phyloP scores from a whole-genome alignment of 1,284 basidiomycete genomes.

The Neolentinus lepideus region DNA sequence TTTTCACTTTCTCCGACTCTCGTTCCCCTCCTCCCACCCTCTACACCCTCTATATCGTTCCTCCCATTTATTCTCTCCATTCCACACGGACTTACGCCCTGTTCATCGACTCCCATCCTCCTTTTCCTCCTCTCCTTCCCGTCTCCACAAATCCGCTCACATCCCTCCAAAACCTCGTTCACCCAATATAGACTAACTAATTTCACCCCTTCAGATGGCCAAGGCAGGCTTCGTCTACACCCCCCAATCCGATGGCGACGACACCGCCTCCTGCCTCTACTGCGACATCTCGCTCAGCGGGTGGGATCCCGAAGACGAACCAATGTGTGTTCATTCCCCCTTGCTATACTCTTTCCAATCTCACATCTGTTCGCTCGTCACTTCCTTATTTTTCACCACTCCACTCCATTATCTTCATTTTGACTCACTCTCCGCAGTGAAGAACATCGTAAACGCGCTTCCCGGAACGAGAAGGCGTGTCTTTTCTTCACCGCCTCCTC shows the following conservation, averaged over 20 bases:
- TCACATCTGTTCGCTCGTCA: too few species aligned
- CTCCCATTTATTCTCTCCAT: neutral
- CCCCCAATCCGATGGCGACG: constrained; percentile 55
- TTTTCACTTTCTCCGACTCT: too few species aligned
- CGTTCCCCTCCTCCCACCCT: too few species aligned
- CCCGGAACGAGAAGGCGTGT: constrained; percentile 37
- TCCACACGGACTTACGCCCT: neutral
- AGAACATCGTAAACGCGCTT: constrained; percentile 56
- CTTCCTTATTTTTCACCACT: too few species aligned
- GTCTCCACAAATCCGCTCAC: too few species aligned
- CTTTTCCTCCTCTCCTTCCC: neutral
- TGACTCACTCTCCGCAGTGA: constrained; percentile 31
- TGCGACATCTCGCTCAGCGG: constrained; percentile 69
- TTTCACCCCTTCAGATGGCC: constrained; percentile 51
- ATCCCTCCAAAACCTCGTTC: too few species aligned
- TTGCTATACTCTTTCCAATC: constrained; percentile 1
- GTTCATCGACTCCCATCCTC: neutral
- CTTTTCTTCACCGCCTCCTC: constrained; percentile 38
- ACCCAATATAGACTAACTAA: neutral
- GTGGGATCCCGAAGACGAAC: constrained; percentile 79
- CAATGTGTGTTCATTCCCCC: constrained; percentile 43
- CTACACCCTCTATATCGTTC: too few species aligned
- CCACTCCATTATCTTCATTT: too few species aligned
- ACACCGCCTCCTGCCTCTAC: constrained; percentile 73
- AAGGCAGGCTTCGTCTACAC: constrained; percentile 77